Evolutionary conservation across 176 grass and related monocot genomes (phyloP), one percentile per base, ranked within the genome.

Genomic region (Thinopyrum elongatum): DNA sequence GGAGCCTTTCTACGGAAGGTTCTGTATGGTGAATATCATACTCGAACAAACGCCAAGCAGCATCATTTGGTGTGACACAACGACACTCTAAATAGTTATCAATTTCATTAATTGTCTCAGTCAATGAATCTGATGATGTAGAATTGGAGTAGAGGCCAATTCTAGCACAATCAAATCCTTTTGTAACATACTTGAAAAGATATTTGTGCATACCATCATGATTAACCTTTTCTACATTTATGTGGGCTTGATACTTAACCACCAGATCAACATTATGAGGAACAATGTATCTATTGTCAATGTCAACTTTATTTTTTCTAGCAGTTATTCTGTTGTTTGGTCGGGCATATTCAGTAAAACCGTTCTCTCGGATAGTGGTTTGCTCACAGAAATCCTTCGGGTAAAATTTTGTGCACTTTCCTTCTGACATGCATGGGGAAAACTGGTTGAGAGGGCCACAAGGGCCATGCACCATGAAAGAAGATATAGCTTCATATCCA

Each of bases 161-260:
- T 28, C n/a, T 79, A 0, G 77, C 35, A 64, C 59, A 41, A 42
- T 80, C 77, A 63, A 64, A 64, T 7, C 77, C 77, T 5, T 80
- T 80, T 17, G 59, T 80, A 0, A 64, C 17, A 28, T 80, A 80
- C 35, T 80, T 80, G 21, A 80, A 80, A 10, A 79, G 34, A 79
- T 79, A 79, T 63, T 62, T 63, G 6, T 79, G 31, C 77, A 79
- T 62, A 17, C 57, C 55, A 79, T 63, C 34, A 63, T 27, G 57
- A 3, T 63, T 79, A 16, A 79, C 77, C 22, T 57, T 55, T 5
- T 55, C 49, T 6, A 19, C 16, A 55, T 55, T 55, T 55, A 55
- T 55, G 49, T 55, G 49, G 15, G 15, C 49, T 55, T 55, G 49
- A 55, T 55, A 55, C 49, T 55, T 55, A 55, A 55, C 49, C 49